These are phyloP conservation scores for Ophiostoma perfectum DNA, from an alignment of 2,329 filamentous ascomycete species.

Conservation along the genomic window DNA sequence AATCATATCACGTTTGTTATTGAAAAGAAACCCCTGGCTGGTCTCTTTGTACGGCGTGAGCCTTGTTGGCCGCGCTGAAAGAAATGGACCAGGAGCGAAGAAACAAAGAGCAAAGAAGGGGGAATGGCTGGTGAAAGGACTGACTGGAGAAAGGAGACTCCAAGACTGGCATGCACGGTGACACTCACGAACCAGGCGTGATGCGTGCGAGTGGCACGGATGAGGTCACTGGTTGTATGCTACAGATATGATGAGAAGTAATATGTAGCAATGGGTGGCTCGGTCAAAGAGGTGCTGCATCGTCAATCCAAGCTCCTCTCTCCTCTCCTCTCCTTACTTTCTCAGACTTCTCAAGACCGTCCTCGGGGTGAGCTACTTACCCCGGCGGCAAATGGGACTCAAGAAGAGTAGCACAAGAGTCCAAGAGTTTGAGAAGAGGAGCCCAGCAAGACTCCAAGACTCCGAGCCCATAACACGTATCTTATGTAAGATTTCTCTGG, in stretches of 20 bases:
- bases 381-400: too few species aligned
- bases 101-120: not conserved
- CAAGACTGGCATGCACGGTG: constrained; percentile 3
- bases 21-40: too few species aligned
- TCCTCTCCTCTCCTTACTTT: not conserved
- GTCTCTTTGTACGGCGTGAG: too few species aligned
- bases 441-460: too few species aligned
- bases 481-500: too few species aligned
- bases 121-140: not conserved
- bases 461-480: too few species aligned
- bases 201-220: constrained; percentile 4
- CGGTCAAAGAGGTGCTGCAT: not conserved
- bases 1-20: too few species aligned
- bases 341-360: too few species aligned
- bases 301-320: not conserved
- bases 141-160: not conserved
- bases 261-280: not conserved
- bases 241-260: not conserved
- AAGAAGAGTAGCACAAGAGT: too few species aligned
- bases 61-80: too few species aligned
- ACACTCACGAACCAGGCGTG: not conserved
- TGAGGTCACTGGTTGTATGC: not conserved
- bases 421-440: too few species aligned
- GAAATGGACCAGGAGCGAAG: not conserved
- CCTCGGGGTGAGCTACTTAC: too few species aligned